Base-by-base conservation (phyloP, 257 asterid genomes). In the Galeopsis tetrahit region DNA sequence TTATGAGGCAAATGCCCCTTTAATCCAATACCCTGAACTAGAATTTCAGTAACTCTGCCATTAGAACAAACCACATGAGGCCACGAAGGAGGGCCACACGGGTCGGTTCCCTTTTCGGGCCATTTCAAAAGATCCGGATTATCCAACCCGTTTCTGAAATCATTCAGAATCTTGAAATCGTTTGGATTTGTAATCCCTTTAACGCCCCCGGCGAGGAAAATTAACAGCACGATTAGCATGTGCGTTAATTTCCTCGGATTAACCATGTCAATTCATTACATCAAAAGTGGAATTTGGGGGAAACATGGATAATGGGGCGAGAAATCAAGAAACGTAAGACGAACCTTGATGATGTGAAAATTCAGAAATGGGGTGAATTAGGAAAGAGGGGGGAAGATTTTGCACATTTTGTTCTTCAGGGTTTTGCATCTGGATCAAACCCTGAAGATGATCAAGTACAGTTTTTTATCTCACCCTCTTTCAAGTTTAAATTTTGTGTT, bases 21-120 rank as follows among this genome's bases (percentile, higher is more conserved):
- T 4, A 91, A 71, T 7, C 95, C 96, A 57, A 89, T 78, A 5
- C 82, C 79, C 70, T 82, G 86, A 10, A 86, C 95, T 78, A 87
- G 96, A 86, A 91, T 89, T 79, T 82, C 91, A 3, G 91, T 87
- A 15, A 91, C 88, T 75, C 91, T 82, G 69, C 87, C 90, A 10
- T 82, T 69, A 17, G 85, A 80, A 49, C 97, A 89, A 75, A 77
- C 72, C 66, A 89, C 85, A 63, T 87, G 86, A 7, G 87, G 87
- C 96, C 96, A 91, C 6, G 83, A 32, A 11, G 95, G 97, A 65
- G 93, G 89, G 17, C 91, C 95, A 69, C 97, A 91, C 1, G 95
- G 95, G 76, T 91, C 96, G 36, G 68, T 73, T 36, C 90, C 95
- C 4, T 31, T 70, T 0, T 34, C 43, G 8, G 96, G 96, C 97